phyloP scores from a whole-genome alignment of 2,329 filamentous ascomycete species.

The Calonectria ilicicola region DNA sequence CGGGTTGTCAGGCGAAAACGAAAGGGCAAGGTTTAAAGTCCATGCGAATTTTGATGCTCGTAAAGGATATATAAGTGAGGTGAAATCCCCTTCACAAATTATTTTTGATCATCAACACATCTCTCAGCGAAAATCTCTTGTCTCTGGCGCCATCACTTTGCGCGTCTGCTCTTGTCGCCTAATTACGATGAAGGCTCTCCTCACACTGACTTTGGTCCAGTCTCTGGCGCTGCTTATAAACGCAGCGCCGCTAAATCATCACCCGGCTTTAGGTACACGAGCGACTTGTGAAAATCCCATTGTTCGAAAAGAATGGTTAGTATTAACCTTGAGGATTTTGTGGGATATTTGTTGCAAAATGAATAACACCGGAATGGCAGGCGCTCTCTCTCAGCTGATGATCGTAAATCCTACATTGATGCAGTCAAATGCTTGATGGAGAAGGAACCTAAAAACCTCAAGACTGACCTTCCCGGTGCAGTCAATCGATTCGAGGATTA shows the following conservation, averaged over 20 bases:
- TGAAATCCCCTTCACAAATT: no score
- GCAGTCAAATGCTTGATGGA: neutral
- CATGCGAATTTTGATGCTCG: no score
- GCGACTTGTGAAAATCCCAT: neutral
- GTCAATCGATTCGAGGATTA: neutral
- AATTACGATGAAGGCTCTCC: no score
- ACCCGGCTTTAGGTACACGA: neutral
- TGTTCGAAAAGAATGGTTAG: neutral
- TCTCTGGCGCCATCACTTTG: no score
- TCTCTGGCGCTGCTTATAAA: neutral
- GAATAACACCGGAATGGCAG: neutral
- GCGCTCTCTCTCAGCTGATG: neutral
- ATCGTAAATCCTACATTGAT: neutral
- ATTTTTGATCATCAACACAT: no score
- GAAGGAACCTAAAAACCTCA: neutral
- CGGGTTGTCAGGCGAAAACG: no score
- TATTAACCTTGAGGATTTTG: neutral
- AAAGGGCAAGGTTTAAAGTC: no score
- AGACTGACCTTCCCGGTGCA: neutral
- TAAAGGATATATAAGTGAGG: no score
- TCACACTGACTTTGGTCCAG: neutral
- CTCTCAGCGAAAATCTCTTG: no score
- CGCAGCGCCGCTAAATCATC: neutral
- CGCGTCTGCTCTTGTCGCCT: no score
- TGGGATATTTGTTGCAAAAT: neutral